Conservation (phyloP, 352 stramenopile species). For the Phytopythium oedochilum region DNA sequence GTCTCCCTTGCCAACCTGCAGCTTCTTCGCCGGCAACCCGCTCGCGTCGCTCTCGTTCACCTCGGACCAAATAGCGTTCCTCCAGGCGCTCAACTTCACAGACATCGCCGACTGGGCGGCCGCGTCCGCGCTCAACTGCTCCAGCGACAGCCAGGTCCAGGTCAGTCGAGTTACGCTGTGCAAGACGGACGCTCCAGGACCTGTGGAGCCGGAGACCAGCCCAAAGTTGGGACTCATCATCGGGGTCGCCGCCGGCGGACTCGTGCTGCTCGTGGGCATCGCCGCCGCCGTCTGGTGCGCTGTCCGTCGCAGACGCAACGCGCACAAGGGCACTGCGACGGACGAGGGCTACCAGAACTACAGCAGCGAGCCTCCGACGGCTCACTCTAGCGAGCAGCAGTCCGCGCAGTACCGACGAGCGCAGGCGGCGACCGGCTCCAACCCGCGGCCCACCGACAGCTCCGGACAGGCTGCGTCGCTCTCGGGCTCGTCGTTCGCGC, state of each 20-base stretch:
- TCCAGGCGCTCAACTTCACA: conserved; percentile 10
- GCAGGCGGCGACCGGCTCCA: too few relatives aligned
- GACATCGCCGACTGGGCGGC: conserved; percentile 7
- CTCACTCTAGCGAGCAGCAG: not conserved
- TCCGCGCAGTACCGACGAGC: too few relatives aligned
- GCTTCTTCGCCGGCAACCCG: conserved; percentile 8
- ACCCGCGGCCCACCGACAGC: too few relatives aligned
- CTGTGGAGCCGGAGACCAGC: not conserved
- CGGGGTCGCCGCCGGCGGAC: not conserved
- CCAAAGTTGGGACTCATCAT: not conserved
- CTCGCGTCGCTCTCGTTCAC: conserved; percentile 13
- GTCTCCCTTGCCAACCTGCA: not conserved
- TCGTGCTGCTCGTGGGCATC: not conserved
- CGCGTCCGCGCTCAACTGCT: not conserved
- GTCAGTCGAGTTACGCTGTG: not conserved
- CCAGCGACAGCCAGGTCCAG: not conserved
- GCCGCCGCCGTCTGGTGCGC: not conserved
- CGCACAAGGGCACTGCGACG: not conserved
- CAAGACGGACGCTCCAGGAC: not conserved
- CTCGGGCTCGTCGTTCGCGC: too few relatives aligned
- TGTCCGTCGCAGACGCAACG: not conserved
- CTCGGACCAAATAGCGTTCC: conserved; percentile 11
- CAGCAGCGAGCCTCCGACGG: not conserved
- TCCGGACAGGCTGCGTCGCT: too few relatives aligned
- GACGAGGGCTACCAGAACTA: not conserved